Evolutionary conservation across 306 rosid genomes (phyloP).

Genomic region (Pterocarpus macrocarpus): DNA sequence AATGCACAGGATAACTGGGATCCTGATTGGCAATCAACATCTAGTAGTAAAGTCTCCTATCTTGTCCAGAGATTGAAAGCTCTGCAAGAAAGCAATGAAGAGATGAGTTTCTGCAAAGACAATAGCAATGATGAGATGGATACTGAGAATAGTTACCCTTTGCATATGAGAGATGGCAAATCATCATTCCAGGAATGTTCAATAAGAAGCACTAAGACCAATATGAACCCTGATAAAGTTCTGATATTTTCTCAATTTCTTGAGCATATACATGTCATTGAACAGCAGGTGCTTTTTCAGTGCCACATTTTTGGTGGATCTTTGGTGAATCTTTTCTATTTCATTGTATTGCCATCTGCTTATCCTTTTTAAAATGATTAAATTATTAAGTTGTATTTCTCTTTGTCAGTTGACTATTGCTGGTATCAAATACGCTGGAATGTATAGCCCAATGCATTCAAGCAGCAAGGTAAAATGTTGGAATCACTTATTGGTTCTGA

Average conservation of each 20-base stretch:
- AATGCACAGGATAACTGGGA: conserved; percentile 91
- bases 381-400: conserved; percentile 44
- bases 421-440: conserved; percentile 84
- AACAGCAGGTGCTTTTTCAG: conserved; percentile 77
- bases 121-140: conserved; percentile 43
- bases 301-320: neutral
- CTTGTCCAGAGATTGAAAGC: conserved; percentile 75
- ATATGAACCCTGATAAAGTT: conserved; percentile 70
- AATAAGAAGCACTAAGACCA: conserved; percentile 41
- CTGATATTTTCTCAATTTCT: conserved; percentile 95
- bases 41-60: conserved; percentile 93
- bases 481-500: conserved; percentile 30
- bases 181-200: conserved; percentile 46
- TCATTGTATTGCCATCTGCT: conserved; percentile 4
- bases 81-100: conserved; percentile 66
- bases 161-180: conserved; percentile 48
- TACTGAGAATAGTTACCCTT: conserved; percentile 46
- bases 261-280: conserved; percentile 97
- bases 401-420: conserved; percentile 75
- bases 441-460: conserved; percentile 96
- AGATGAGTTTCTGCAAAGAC: conserved; percentile 41
- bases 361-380: conserved; percentile 35
- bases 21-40: conserved; percentile 99
- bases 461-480: conserved; percentile 73
- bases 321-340: conserved; percentile 33